Evolutionary conservation across 2,329 filamentous ascomycete genomes (phyloP).

Genomic region (Epichloe baconii): DNA sequence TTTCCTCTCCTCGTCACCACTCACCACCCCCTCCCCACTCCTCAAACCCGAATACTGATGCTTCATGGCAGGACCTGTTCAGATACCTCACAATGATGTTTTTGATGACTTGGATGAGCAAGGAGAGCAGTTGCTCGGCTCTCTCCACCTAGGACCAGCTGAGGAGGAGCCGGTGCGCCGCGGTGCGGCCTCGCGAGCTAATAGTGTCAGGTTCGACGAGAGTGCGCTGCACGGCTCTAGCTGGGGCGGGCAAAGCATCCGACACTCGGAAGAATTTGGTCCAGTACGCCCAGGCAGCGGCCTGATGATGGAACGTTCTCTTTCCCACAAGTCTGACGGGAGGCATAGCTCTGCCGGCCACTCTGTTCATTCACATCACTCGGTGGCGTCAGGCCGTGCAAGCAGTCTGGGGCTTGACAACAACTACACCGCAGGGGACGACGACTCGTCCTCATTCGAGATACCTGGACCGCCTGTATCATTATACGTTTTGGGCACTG

Average conservation of each 20-base stretch:
- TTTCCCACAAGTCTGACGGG: conserved; percentile 93
- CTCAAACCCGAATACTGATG: background rate
- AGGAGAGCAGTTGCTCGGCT: conserved; percentile 64
- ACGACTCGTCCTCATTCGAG: conserved; percentile 57
- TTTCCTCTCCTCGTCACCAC: background rate
- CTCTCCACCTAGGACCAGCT: conserved; percentile 64
- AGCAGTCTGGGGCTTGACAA: conserved; percentile 82
- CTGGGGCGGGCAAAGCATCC: conserved; percentile 65
- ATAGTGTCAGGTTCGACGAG: conserved; percentile 95
- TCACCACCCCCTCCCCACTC: too few relatives aligned
- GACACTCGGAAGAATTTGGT: conserved; percentile 72
- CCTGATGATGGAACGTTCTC: conserved; percentile 78
- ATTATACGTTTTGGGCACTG: conserved; percentile 72
- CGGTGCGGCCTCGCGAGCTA: conserved; percentile 80
- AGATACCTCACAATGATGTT: conserved; percentile 67
- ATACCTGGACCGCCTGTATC: conserved; percentile 68
- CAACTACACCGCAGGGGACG: conserved; percentile 45
- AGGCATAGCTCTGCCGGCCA: conserved; percentile 87
- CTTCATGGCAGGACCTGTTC: conserved; percentile 51
- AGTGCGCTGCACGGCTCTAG: conserved; percentile 79
- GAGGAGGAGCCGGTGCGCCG: conserved; percentile 78
- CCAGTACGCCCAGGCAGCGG: conserved; percentile 67
- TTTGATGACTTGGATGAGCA: conserved; percentile 89
- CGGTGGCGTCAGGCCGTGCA: conserved; percentile 63
- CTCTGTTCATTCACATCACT: conserved; percentile 55